Evolutionary conservation across 495 filamentous ascomycete genomes (phyloP), one percentile per base, ranked within the genome.

Genomic region (Filosporella fistucella): DNA sequence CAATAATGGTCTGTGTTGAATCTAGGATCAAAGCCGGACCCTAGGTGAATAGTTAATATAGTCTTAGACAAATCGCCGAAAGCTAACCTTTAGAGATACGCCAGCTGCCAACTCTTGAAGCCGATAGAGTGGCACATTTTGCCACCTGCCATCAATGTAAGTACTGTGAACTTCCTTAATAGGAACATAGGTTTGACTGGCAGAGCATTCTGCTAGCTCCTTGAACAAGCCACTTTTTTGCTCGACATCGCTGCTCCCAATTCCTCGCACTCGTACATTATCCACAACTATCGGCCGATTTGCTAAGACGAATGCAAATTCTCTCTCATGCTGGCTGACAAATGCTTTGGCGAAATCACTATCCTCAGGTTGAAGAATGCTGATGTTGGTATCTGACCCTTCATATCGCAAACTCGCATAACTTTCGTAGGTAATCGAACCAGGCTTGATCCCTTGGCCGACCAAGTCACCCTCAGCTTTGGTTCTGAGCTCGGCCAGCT

Each of bases 381-480:
- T 79, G 29, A 79, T 49, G 16, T 68, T 68, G 0, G 74, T 77
- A 40, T 77, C 71, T 1, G 70, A 74, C 3, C 76, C 76, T 23
- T 71, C 67, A 30, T 79, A 78, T 0, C 74, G 70, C 58, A 79
- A 64, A 50, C 77, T 79, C 21, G 77, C 56, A 54, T 72, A 79
- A 14, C 70, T 54, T 35, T 78, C 74, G 30, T 72, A 68, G 4
- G 61, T 61, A 6, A 76, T 68, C 49, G 72, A 66, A 7, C 63
- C 63, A n/a, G n/a, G n/a, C 5, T 58, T 47, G 1, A 58, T 14
- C 37, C 71, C 72, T 1, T 67, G 69, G 41, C 70, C 63, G 11
- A 21, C 23, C 0, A 45, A 45, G 25, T 59, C 44, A 61, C 68
- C 65, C n/a, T 72, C 67, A 12, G 39, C 39, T 23, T 42, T n/a